phyloP scores from a whole-genome alignment of 805 yeast genomes.

The Starmera caribaea region DNA sequence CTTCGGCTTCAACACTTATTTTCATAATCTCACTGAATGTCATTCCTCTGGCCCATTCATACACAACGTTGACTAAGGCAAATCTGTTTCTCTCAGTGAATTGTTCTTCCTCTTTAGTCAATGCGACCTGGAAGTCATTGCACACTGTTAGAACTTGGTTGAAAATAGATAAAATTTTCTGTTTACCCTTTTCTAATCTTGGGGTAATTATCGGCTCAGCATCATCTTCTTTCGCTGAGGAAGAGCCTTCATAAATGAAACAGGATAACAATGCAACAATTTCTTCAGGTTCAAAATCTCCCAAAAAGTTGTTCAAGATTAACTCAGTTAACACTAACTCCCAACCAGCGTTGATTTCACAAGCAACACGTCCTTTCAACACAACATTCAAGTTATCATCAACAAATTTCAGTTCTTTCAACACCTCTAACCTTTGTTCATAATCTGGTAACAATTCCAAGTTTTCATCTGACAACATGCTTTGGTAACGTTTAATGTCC shows the following conservation, averaged over 20 bases:
- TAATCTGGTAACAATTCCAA: slow-evolving; percentile 88
- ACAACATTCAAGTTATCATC: slow-evolving; percentile 69
- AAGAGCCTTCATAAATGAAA: slow-evolving; percentile 81
- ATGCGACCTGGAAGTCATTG: slow-evolving; percentile 55
- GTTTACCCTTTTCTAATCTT: slow-evolving; percentile 62
- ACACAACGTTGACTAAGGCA: slow-evolving; percentile 86
- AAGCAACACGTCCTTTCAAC: slow-evolving; percentile 87
- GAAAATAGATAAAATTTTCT: slow-evolving; percentile 62
- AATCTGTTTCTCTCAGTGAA: slow-evolving; percentile 79
- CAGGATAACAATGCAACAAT: slow-evolving; percentile 90
- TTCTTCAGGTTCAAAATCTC: slow-evolving; percentile 91
- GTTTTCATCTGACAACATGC: slow-evolving; percentile 75
- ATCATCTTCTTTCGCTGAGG: slow-evolving; percentile 41
- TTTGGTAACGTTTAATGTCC: slow-evolving; percentile 46
- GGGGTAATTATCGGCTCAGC: slow-evolving; percentile 65
- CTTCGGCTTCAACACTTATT: slow-evolving; percentile 85
- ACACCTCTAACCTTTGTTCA: slow-evolving; percentile 75
- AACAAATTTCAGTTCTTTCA: slow-evolving; percentile 71
- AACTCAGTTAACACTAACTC: slow-evolving; percentile 85
- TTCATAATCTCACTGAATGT: slow-evolving; percentile 87
- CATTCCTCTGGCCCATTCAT: slow-evolving; percentile 97
- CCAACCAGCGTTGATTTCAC: slow-evolving; percentile 87
- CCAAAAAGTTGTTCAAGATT: slow-evolving; percentile 82
- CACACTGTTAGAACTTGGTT: slow-evolving; percentile 51
- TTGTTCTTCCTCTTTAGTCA: slow-evolving; percentile 78